Evolutionary conservation across 192 early-diverging fungal species (phyloP).

Genomic region (Phycomyces blakesleeanus): DNA sequence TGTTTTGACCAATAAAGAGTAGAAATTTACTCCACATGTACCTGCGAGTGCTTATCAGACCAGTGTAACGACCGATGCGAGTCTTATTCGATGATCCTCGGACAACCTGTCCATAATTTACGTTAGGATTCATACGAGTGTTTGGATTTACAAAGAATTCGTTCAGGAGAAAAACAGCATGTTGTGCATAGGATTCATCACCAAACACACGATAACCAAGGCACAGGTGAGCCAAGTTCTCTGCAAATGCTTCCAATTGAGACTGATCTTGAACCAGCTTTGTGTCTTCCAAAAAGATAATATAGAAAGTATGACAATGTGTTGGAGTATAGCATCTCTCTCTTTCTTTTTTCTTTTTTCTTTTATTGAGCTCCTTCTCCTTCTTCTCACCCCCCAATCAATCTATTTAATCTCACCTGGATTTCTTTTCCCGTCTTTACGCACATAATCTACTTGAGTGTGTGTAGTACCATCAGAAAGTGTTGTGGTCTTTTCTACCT

Average conservation of each 20-base stretch:
- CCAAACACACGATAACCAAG: conserved; percentile 26
- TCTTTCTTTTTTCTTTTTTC: too few relatives aligned
- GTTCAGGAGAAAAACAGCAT: conserved; percentile 13
- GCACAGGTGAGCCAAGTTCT: conserved; percentile 24
- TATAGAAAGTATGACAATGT: not conserved
- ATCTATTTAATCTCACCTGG: conserved; percentile 19
- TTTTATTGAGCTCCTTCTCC: too few relatives aligned
- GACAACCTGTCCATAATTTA: conserved; percentile 34
- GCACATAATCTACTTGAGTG: conserved; percentile 12
- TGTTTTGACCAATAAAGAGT: conserved; percentile 1
- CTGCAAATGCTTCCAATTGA: conserved; percentile 29
- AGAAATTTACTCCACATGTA: not conserved
- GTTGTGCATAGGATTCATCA: conserved; percentile 22
- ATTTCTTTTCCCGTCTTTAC: conserved; percentile 34
- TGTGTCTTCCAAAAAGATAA: conserved; percentile 4
- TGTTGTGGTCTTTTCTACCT: conserved; percentile 1
- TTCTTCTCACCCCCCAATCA: not conserved
- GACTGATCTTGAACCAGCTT: conserved; percentile 20
- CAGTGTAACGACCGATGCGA: conserved; percentile 25
- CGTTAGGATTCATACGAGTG: conserved; percentile 35
- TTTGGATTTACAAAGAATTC: conserved; percentile 26
- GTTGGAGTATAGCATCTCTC: not conserved
- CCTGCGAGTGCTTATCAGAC: conserved; percentile 32
- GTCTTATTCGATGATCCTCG: conserved; percentile 21
- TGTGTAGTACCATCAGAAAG: not conserved